Conservation (phyloP, 202 grass and related monocot genomes). For the Hordeum pubiflorum region DNA sequence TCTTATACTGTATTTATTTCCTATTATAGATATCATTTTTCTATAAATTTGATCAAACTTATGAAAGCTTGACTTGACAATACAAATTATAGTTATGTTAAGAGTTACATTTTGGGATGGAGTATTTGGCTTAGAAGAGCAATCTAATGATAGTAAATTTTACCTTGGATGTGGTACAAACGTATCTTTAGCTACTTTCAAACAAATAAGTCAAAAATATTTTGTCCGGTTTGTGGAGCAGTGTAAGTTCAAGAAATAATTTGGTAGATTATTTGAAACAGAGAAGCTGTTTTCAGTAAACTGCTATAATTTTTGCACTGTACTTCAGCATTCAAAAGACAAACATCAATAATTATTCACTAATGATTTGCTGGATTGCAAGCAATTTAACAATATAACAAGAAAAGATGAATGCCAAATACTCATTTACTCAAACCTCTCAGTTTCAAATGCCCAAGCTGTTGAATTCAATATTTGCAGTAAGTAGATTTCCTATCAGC, state of each 20-base stretch:
- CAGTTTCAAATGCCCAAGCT: constrained; percentile 1
- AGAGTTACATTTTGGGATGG: too few species aligned
- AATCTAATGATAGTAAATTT: background rate
- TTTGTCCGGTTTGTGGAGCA: too few species aligned
- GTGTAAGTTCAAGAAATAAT: background rate
- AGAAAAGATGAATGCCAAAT: background rate
- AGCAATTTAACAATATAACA: background rate
- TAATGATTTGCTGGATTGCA: background rate
- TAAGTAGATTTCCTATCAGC: constrained; percentile 18
- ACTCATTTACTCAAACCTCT: background rate
- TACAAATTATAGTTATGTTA: too few species aligned
- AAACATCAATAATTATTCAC: background rate
- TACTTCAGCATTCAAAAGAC: background rate
- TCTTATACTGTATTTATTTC: too few species aligned
- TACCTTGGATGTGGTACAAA: background rate
- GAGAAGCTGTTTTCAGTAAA: background rate
- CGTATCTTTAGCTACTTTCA: background rate
- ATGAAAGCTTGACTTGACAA: too few species aligned
- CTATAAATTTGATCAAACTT: too few species aligned
- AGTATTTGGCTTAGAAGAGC: background rate
- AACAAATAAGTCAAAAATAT: background rate
- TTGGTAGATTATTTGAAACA: background rate
- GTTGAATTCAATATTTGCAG: constrained; percentile 10
- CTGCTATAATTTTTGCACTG: background rate
- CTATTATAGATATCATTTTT: too few species aligned